These are phyloP conservation scores for Euphorbia lathyris DNA, from an alignment of 345 rosid species.

Conservation along the genomic window DNA sequence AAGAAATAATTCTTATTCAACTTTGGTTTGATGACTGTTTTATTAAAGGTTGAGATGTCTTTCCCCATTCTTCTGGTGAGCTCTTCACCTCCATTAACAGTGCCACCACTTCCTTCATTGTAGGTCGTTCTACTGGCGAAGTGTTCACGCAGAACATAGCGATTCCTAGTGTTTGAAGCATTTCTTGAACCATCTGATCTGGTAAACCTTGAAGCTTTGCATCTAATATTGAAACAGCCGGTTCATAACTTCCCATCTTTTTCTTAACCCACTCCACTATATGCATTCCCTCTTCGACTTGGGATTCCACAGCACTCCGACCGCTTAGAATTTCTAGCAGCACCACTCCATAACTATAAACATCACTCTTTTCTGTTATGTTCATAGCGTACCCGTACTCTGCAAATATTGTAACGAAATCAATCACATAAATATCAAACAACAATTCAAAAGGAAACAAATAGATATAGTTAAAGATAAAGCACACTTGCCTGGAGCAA, in stretches of 20 bases:
- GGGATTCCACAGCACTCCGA: constrained; percentile 72
- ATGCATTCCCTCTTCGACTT: constrained; percentile 69
- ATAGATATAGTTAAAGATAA: background rate
- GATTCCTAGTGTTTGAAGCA: constrained; percentile 90
- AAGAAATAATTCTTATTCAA: constrained; percentile 18
- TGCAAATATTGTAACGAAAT: constrained; percentile 33
- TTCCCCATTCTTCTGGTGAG: constrained; percentile 85
- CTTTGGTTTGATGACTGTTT: constrained; percentile 67
- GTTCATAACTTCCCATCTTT: constrained; percentile 98
- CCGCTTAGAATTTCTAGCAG: constrained; percentile 82
- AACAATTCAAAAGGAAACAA: background rate
- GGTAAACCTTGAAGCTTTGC: constrained; percentile 76
- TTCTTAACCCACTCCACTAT: constrained; percentile 95
- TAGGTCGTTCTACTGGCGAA: constrained; percentile 76
- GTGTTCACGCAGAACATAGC: constrained; percentile 97
- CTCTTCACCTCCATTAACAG: constrained; percentile 86
- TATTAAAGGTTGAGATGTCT: constrained; percentile 83
- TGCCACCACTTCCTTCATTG: constrained; percentile 97
- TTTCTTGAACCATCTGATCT: constrained; percentile 87
- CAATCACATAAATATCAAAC: background rate
- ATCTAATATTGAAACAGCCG: constrained; percentile 67
- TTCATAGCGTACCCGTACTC: constrained; percentile 96
- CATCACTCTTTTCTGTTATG: constrained; percentile 95
- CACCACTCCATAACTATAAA: constrained; percentile 90
- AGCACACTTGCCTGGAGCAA: constrained; percentile 79